Evolutionary conservation across 106 monocot genomes (phyloP).

Genomic region (Apostasia shenzhenica): DNA sequence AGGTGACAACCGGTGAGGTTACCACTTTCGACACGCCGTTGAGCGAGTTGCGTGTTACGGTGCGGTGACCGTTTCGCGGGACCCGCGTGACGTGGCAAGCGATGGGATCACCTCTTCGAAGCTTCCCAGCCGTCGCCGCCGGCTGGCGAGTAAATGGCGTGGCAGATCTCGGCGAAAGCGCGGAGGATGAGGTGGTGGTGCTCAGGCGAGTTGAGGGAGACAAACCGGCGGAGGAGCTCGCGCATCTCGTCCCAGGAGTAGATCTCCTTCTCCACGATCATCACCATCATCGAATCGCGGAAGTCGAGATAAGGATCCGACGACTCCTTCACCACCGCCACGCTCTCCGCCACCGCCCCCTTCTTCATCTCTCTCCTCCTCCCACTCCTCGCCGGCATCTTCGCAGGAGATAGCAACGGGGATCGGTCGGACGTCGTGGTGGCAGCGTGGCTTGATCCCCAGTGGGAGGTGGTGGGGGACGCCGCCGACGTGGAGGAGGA

Average conservation of each 20-base stretch:
- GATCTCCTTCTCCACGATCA: constrained; percentile 44
- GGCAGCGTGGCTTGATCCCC: not conserved
- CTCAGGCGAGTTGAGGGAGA: constrained; percentile 29
- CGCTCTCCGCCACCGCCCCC: constrained; percentile 9
- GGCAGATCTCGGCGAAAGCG: constrained; percentile 49
- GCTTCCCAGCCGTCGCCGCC: not conserved
- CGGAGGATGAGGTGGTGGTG: constrained; percentile 44
- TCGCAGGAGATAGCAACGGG: not conserved
- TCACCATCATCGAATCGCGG: constrained; percentile 34
- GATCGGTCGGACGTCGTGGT: not conserved
- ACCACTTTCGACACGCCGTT: too few relatives aligned
- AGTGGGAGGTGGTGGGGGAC: constrained; percentile 7
- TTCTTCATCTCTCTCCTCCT: not conserved
- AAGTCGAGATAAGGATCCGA: constrained; percentile 37
- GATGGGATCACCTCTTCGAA: too few relatives aligned
- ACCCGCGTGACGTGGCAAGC: too few relatives aligned
- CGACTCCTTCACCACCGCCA: constrained; percentile 35
- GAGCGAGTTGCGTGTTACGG: too few relatives aligned
- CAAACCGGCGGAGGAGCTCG: constrained; percentile 24
- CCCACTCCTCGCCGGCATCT: not conserved
- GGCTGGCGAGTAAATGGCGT: constrained; percentile 17
- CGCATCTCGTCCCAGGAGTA: constrained; percentile 29
- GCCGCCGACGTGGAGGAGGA: constrained; percentile 6
- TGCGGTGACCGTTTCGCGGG: too few relatives aligned
- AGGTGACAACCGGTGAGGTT: too few relatives aligned